Evolutionary conservation across 805 yeast species (phyloP).

Genomic region (Wickerhamiella sergipiensis): DNA sequence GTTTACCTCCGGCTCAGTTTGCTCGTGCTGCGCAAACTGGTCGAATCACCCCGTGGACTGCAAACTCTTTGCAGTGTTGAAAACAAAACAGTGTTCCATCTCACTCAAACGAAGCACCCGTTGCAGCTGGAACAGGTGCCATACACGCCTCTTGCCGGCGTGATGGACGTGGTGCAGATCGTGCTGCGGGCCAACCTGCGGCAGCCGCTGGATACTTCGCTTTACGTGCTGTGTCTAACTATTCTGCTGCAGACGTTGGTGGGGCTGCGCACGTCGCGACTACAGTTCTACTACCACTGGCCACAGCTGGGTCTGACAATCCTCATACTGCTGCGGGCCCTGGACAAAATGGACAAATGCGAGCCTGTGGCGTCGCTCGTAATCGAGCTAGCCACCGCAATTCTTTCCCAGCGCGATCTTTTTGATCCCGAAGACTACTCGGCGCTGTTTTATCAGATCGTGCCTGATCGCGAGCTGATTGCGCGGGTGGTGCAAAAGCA

Average conservation of each 20-base stretch:
- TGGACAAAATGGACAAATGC: slow-evolving; percentile 7
- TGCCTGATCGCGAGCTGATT: slow-evolving; percentile 19
- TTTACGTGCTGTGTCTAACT: slow-evolving; percentile 19
- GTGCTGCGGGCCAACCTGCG: slow-evolving; percentile 24
- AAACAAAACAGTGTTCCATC: slow-evolving; percentile 9
- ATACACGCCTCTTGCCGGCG: slow-evolving; percentile 22
- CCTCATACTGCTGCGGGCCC: slow-evolving; percentile 19
- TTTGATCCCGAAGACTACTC: slow-evolving; percentile 21
- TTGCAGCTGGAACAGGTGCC: slow-evolving; percentile 18
- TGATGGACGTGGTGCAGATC: slow-evolving; percentile 23
- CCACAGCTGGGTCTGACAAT: slow-evolving; percentile 26
- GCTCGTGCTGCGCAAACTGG: slow-evolving; percentile 21
- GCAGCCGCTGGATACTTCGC: slow-evolving; percentile 18
- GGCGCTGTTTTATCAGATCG: slow-evolving; percentile 22
- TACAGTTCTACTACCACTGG: slow-evolving; percentile 25
- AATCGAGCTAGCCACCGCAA: slow-evolving; percentile 16
- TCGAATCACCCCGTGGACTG: slow-evolving; percentile 18
- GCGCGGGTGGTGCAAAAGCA: slow-evolving; percentile 13
- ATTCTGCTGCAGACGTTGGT: slow-evolving; percentile 17
- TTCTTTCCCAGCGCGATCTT: slow-evolving; percentile 23
- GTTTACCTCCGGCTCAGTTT: slow-evolving; percentile 22
- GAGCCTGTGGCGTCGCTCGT: slow-evolving; percentile 7
- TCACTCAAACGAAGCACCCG: slow-evolving; percentile 16
- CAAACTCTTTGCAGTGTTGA: slow-evolving; percentile 6
- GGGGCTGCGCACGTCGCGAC: slow-evolving; percentile 7